Conservation (phyloP, 495 filamentous ascomycete genomes). For the Neurospora sp. region DNA sequence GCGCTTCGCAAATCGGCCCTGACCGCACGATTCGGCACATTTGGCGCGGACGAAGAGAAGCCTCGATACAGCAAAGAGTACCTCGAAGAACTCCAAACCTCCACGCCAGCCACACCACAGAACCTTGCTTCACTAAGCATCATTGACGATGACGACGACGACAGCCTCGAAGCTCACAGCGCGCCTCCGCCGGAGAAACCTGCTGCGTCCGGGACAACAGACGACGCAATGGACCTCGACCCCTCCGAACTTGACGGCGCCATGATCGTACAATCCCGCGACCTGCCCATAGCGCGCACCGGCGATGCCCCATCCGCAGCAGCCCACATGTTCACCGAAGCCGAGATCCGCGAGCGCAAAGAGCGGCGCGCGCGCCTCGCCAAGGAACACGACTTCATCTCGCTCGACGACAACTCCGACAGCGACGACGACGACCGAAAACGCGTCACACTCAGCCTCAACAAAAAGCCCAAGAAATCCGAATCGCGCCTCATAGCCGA, state of each 20-base stretch:
- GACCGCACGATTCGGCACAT: conserved; percentile 39
- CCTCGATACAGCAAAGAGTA: conserved; percentile 83
- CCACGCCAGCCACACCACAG: conserved; percentile 71
- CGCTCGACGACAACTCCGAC: conserved; percentile 50
- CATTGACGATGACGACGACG: conserved; percentile 9
- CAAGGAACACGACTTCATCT: conserved; percentile 67
- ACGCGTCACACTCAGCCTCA: conserved; percentile 32
- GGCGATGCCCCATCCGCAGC: not conserved
- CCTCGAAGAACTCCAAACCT: conserved; percentile 70
- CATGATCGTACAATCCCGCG: conserved; percentile 48
- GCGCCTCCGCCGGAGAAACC: conserved; percentile 20
- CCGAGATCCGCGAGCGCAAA: conserved; percentile 91
- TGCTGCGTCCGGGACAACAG: not conserved
- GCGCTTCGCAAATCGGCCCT: conserved; percentile 44
- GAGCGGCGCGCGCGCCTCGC: conserved; percentile 71
- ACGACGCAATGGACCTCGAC: conserved; percentile 43
- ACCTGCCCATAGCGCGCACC: conserved; percentile 5
- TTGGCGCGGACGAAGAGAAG: conserved; percentile 52
- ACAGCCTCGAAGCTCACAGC: not conserved
- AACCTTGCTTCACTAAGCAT: conserved; percentile 29
- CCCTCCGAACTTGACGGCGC: conserved; percentile 46
- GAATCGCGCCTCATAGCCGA: conserved; percentile 72
- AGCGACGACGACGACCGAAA: conserved; percentile 32
- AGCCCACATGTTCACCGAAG: conserved; percentile 56
- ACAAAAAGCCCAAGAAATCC: conserved; percentile 38